These are phyloP conservation scores for Eimeria tenella DNA, from an alignment of 169 alveolate species.

Conservation along the genomic window DNA sequence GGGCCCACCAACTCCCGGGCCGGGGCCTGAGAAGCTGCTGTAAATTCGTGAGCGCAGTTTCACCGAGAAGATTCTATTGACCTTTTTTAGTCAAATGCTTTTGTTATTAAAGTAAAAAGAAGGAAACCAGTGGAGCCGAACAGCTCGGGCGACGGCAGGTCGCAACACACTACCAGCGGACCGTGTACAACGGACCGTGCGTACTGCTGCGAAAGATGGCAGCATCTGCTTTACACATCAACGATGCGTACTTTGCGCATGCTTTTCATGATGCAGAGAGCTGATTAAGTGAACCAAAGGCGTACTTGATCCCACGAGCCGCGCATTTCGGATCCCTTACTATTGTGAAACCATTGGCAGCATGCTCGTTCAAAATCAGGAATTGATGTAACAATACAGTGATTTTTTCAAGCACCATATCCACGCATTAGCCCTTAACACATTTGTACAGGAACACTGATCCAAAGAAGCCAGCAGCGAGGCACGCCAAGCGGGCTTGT, in stretches of 20 bases:
- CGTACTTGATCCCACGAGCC: too few species aligned
- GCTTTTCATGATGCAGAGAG: too few species aligned
- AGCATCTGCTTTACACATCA: not conserved
- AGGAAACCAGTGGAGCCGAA: not conserved
- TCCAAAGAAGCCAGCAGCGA: too few species aligned
- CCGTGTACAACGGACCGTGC: constrained; percentile 17
- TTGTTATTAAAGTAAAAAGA: not conserved
- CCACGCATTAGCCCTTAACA: too few species aligned
- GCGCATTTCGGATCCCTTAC: too few species aligned
- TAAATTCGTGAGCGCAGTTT: not conserved
- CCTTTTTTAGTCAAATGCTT: not conserved
- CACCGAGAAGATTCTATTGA: not conserved
- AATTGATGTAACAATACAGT: too few species aligned
- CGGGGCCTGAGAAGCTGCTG: not conserved
- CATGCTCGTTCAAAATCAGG: not conserved
- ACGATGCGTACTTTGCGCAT: too few species aligned
- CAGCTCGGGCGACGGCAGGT: not conserved
- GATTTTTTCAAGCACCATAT: too few species aligned
- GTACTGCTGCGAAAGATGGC: not conserved
- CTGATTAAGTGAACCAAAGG: too few species aligned
- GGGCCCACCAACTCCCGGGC: constrained; percentile 44
- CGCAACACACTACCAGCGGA: not conserved
- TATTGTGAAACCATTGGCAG: not conserved
- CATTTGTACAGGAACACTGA: too few species aligned
- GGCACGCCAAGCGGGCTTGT: too few species aligned